Percentiles rank a stretch among this genome's conserved stretches.
phyloP scores from a whole-genome alignment of 306 rosid genomes.

The Lupinus albus region DNA sequence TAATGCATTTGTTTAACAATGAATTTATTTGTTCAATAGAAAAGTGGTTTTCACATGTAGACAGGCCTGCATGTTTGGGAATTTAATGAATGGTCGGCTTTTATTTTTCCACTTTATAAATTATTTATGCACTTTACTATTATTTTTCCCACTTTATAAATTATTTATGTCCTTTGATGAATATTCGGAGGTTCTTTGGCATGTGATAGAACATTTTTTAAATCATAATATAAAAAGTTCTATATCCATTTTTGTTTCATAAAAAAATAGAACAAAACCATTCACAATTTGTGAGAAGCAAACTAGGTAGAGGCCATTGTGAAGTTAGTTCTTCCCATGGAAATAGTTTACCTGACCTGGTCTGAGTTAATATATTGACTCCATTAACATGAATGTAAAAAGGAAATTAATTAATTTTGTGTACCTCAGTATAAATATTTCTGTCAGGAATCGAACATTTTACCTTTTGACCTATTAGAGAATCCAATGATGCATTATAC shows the following conservation, averaged over 20 bases:
- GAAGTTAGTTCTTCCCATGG: background rate
- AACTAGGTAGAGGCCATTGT: background rate
- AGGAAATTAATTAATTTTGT: background rate
- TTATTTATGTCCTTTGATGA: constrained; percentile 6
- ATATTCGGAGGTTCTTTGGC: constrained; percentile 34
- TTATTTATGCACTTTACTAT: constrained; percentile 1
- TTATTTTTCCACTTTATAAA: constrained; percentile 15
- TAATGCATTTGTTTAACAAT: constrained; percentile 41
- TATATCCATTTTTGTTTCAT: background rate
- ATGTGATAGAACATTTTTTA: constrained; percentile 1
- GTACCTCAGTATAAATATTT: no score
- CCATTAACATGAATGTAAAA: background rate
- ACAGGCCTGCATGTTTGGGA: constrained; percentile 53
- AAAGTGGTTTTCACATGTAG: constrained; percentile 55
- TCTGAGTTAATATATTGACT: background rate
- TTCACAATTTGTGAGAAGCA: background rate
- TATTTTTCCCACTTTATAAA: background rate
- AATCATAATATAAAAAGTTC: background rate
- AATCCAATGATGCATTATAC: no score
- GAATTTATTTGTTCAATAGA: constrained; percentile 39
- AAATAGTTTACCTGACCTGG: background rate
- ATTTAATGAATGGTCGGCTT: constrained; percentile 54
- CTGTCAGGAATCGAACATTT: no score
- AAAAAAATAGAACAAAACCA: background rate
- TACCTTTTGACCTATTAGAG: no score